Base-by-base conservation (phyloP, 441 rosid genomes). In the Adansonia rubrostipa region DNA sequence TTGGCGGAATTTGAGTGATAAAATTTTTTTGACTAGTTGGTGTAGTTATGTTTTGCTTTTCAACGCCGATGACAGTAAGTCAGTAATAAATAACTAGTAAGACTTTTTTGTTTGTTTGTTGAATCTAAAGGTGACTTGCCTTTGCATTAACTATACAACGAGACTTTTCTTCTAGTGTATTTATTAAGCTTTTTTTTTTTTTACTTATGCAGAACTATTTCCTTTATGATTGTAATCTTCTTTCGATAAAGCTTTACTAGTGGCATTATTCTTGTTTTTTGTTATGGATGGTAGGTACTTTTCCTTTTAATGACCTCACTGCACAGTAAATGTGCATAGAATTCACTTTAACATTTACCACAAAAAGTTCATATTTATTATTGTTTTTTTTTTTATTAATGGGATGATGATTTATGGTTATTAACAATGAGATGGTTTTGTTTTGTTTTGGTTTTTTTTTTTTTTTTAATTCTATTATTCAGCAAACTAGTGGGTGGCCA, bases 401-500 rank as follows among this genome's bases (percentile, higher is more conserved):
- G 53, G 13, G 53, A 17, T 15, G 28, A 66, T 22, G 2, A 19
- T 14, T n/a, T 71, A 15, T 9, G 47, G 20, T 53, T 56, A 42
- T 48, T 53, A n/a, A 11, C 44, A 67, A 81, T 76, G 58, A 42
- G 56, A 22, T 44, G 50, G 10, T 44, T 80, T 20, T 17, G n/a
- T 33, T 24, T 24, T 24, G 28, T 57, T 33, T 24, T 24, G 0
- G 28, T 57, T 73, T 63, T 42, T 24, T 77, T 5, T 61, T 78
- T 54, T 24, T 28, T 28, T 42, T 24, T 77, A 4, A 28, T 60
- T 69, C 54, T 33, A 2, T 57, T 65, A 81, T 84, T 69, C 90
- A 94, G 99, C 87, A 88, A 81, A 80, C 86, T 10, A 80, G 84
- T 62, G 97, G 94, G 77, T 93, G 99, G 99, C 94, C 97, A 72